Conservation (phyloP, 495 filamentous ascomycete species). For the Talaromyces wortmannii region DNA sequence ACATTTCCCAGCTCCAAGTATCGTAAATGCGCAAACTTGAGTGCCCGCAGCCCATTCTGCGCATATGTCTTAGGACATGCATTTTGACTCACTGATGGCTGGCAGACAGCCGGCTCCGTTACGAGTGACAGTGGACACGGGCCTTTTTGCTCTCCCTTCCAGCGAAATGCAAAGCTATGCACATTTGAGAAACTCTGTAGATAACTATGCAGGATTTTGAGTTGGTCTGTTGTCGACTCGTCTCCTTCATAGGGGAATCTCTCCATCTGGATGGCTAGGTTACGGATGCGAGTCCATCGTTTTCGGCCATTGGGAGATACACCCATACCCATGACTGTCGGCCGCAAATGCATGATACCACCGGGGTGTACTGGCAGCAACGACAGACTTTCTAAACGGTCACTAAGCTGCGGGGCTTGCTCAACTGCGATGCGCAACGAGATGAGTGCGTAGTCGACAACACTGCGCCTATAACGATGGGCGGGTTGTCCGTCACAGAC, state of each 20-base stretch:
- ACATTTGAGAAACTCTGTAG: constrained; percentile 58
- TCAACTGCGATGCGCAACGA: constrained; percentile 72
- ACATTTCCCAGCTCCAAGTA: constrained; percentile 62
- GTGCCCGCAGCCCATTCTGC: constrained; percentile 31
- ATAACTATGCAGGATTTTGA: constrained; percentile 69
- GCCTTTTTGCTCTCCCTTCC: constrained; percentile 56
- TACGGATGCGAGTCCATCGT: constrained; percentile 66
- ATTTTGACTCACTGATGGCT: background rate
- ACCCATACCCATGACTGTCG: constrained; percentile 56
- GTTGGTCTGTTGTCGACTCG: constrained; percentile 55
- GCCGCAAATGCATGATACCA: constrained; percentile 62
- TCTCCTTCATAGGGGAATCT: constrained; percentile 49
- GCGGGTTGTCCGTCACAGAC: constrained; percentile 62
- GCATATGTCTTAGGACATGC: constrained; percentile 30
- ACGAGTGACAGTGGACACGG: constrained; percentile 61
- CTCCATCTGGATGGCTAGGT: constrained; percentile 62
- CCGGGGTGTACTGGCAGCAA: constrained; percentile 61
- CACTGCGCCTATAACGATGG: constrained; percentile 62
- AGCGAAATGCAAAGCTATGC: constrained; percentile 59
- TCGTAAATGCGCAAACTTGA: constrained; percentile 51
- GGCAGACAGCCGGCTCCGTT: constrained; percentile 51
- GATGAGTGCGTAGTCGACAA: constrained; percentile 77
- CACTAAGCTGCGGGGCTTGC: constrained; percentile 48
- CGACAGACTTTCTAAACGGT: constrained; percentile 52
- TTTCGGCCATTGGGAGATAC: constrained; percentile 52